These are phyloP conservation scores for Saccharomycopsis hybrid DNA, from an alignment of 1,139 yeast genomes.

Conservation along the genomic window DNA sequence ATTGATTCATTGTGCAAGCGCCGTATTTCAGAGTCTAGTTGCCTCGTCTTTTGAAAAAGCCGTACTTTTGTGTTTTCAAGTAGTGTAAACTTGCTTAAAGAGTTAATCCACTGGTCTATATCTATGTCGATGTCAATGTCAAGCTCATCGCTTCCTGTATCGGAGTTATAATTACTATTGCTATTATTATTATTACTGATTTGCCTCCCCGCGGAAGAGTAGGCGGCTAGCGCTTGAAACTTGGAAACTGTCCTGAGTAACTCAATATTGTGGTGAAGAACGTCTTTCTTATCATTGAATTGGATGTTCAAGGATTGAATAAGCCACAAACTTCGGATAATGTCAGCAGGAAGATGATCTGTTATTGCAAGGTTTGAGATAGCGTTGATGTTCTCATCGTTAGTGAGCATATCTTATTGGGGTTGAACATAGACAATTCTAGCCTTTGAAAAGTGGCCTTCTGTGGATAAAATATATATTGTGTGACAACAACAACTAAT, in stretches of 20 bases:
- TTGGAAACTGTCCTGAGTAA: neutral
- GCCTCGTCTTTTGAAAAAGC: neutral
- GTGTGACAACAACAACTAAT: neutral
- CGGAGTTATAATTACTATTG: neutral
- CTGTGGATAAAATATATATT: neutral
- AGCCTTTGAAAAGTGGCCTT: too few species aligned
- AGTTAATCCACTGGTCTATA: neutral
- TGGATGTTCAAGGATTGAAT: conserved; percentile 16
- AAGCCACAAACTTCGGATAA: conserved; percentile 19
- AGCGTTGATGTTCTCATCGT: conserved; percentile 8
- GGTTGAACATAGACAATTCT: neutral
- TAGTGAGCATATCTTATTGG: conserved; percentile 4
- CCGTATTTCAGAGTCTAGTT: conserved; percentile 3
- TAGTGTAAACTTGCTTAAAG: neutral
- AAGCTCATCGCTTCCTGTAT: neutral
- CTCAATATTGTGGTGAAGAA: neutral
- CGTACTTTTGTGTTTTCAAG: neutral
- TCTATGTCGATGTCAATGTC: too few species aligned
- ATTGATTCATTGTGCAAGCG: conserved; percentile 10
- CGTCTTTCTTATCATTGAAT: neutral
- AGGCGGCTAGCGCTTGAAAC: neutral
- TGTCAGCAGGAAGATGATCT: conserved; percentile 21
- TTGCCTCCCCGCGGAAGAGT: neutral
- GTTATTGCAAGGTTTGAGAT: conserved; percentile 19
- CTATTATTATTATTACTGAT: neutral